These are phyloP conservation scores for Huntiella abstrusa DNA, from an alignment of 2,329 filamentous ascomycete species.

Conservation along the genomic window DNA sequence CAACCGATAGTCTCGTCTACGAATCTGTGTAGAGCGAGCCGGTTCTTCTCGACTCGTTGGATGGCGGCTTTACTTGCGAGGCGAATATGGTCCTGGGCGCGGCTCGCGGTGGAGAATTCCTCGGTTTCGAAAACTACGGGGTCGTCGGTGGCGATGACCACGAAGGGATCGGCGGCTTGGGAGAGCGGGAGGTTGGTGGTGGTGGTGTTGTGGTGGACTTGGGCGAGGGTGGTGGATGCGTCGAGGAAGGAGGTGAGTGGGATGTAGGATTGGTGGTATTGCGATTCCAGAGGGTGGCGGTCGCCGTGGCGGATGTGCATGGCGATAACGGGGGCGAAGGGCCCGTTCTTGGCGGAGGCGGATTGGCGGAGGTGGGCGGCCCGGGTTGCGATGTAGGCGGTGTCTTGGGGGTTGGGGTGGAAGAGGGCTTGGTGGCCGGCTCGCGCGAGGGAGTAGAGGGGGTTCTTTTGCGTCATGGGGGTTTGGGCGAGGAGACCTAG, in stretches of 20 bases:
- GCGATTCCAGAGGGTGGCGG: conserved; percentile 54
- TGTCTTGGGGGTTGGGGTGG: conserved; percentile 45
- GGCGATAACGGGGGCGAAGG: conserved; percentile 33
- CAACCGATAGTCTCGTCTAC: conserved; percentile 63
- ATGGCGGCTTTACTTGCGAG: conserved; percentile 45
- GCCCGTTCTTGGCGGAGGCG: conserved; percentile 26
- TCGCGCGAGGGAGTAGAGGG: conserved; percentile 49
- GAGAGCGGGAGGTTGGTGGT: conserved; percentile 2
- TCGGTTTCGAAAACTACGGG: conserved; percentile 50
- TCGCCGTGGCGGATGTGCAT: conserved; percentile 70
- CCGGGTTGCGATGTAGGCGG: conserved; percentile 42
- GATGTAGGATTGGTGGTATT: conserved; percentile 61
- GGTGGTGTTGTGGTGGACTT: conserved; percentile 27
- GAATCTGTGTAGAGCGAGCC: conserved; percentile 40
- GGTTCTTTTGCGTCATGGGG: conserved; percentile 10
- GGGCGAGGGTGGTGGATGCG: conserved; percentile 36
- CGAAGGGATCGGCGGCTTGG: conserved; percentile 22
- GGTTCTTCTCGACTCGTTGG: conserved; percentile 23
- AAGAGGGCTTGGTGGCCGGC: conserved; percentile 58
- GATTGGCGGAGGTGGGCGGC: conserved; percentile 18
- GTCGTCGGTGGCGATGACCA: conserved; percentile 63
- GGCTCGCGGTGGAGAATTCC: conserved; percentile 38
- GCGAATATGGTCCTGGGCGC: conserved; percentile 59
- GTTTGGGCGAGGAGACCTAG: conserved; percentile 24
- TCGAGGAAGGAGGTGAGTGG: conserved; percentile 50